Evolutionary conservation across 2,329 filamentous ascomycete species (phyloP), one percentile per base, ranked within the genome.

Genomic region (Furcasterigmium sp.): DNA sequence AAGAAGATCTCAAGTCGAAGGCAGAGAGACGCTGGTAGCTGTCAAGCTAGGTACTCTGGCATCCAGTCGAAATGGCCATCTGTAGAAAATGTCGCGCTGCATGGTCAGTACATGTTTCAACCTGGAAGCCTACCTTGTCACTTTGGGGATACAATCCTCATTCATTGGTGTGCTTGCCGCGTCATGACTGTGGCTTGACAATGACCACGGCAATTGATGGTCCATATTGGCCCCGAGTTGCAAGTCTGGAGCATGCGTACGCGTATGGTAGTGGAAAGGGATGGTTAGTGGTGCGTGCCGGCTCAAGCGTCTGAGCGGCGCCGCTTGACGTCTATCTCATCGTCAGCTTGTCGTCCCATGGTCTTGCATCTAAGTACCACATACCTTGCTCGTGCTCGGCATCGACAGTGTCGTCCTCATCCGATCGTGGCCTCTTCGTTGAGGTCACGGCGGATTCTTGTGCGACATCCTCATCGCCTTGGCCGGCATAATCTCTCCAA

Each of bases 401-500:
- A 46, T 50, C 52, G 42, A 49, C 25, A 28, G 46, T 29, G 35
- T 47, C 51, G 42, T 54, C 53, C 45, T 52, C 52, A 25, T 53
- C 53, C 28, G 51, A 45, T 20, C 50, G 51, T 15, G 48, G 43
- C 29, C 55, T 48, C 43, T 57, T 56, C 21, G 47, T 44, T 36
- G 46, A 44, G 21, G 40, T 25, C 37, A 43, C 39, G 34, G 45
- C 42, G 32, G 41, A 46, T 36, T 50, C 25, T 10, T 38, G 30
- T 15, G 30, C 6, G 19, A 38, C 18, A 17, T 46, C 29, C 18
- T 43, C 45, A 14, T 51, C 46, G 17, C 46, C 51, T 38, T 47
- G 45, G 9, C 44, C 52, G 32, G 52, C 39, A n/a, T 51, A 55
- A 17, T 57, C 54, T 35, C 49, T 45, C 55, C 55, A 57, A 26